Evolutionary conservation across 73 alveolate species (phyloP), one percentile per base, ranked within the genome.

Genomic region (Tetrahymena malaccensis): DNA sequence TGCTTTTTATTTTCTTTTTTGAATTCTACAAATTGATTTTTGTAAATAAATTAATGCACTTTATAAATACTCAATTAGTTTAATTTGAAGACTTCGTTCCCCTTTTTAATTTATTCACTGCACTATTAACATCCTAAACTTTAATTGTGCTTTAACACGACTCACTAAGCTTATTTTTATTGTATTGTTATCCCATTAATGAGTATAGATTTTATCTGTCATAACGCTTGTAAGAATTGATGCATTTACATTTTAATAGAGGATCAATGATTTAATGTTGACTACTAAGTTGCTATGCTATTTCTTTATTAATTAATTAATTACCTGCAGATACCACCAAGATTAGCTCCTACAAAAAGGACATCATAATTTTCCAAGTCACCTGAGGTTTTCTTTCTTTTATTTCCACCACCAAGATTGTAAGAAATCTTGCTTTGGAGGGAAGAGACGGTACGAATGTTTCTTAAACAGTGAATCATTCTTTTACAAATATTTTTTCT

Each of bases 241-340:
- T 70, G 17, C 37, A 70, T 70, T 70, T 70, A 8, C 89, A 70
- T 27, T 25, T 70, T 70, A 17, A 70, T 70, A 27, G 37, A 27
- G 89, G 89, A 70, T 25, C 34, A 31, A 70, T 70, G 31, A 27
- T 31, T 10, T 31, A 70, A 70, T 70, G 40, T 25, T 70, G 89
- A 27, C 37, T 70, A 27, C 37, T 27, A 70, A 7, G 15, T 31
- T 70, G 89, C 89, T 70, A 70, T 70, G 43, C 89, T 70, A 70
- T 70, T 70, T 70, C 25, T 27, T 22, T 27, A 70, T 70, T 70
- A 70, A 19, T 95, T 94, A 85, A 70, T 70, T 70, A 70, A 19
- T 95, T 94, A 85, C 93, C 97, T 95, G 85, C 93, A 93, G 31
- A 95, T 93, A 50, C 97, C 97, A 50, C 97, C 97, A 27, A 95